phyloP scores from a whole-genome alignment of 352 stramenopile species.

The Phytophthora foliorum region DNA sequence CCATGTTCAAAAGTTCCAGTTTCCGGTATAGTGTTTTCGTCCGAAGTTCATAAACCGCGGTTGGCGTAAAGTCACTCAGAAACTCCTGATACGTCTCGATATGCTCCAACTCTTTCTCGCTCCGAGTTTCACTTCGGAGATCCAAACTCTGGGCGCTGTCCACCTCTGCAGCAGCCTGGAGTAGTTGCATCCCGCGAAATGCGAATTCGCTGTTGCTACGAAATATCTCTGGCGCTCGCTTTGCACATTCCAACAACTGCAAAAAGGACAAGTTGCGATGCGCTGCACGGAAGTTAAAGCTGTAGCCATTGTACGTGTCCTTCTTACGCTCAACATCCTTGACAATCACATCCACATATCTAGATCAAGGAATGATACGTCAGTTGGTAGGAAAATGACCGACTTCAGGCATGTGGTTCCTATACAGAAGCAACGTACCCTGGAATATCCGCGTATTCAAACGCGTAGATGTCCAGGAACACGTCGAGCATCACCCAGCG shows the following conservation, averaged over 20 bases:
- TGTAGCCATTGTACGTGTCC: constrained; percentile 14
- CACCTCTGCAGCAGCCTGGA: constrained; percentile 29
- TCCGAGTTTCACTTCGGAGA: constrained; percentile 16
- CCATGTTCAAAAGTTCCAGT: constrained; percentile 30
- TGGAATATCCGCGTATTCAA: constrained; percentile 50
- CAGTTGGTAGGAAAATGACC: background rate
- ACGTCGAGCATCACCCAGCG: constrained; percentile 38
- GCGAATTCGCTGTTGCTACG: constrained; percentile 43
- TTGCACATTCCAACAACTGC: constrained; percentile 42
- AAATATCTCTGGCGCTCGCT: constrained; percentile 38
- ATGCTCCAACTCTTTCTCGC: constrained; percentile 32
- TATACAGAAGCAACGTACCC: constrained; percentile 35
- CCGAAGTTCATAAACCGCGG: constrained; percentile 23
- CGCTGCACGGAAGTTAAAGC: constrained; percentile 46
- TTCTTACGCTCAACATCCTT: constrained; percentile 44
- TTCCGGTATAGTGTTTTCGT: constrained; percentile 32
- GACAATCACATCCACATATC: constrained; percentile 49
- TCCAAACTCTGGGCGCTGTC: constrained; percentile 22
- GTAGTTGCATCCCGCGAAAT: constrained; percentile 37
- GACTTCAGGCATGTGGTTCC: too few species aligned
- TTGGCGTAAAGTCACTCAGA: constrained; percentile 32
- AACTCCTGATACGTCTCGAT: constrained; percentile 38
- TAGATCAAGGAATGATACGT: constrained; percentile 4
- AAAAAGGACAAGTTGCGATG: constrained; percentile 48
- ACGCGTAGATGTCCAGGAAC: constrained; percentile 51